Evolutionary conservation across 2,329 filamentous ascomycete species (phyloP), one percentile per base, ranked within the genome.

Genomic region (Fusarium sarcochroum): DNA sequence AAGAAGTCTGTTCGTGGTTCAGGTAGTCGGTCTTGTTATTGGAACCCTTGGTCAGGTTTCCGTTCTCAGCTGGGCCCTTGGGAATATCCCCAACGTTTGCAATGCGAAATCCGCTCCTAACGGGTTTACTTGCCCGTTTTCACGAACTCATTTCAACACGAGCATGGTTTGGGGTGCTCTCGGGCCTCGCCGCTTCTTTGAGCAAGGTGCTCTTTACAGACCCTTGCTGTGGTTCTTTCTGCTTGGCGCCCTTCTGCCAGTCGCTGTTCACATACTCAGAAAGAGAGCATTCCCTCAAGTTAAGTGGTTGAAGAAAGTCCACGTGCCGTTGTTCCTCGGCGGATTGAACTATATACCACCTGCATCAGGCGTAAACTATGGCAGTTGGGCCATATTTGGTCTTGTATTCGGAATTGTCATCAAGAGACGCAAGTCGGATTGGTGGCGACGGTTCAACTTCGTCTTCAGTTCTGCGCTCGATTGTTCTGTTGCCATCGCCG

Each of bases 141-240:
- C 75, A 1, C 71, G 73, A 34, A 77, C 79, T 8, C 75, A 80
- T 74, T 89, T 87, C 76, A 87, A 84, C 25, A 84, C 82, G 6
- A 87, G 85, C 8, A 79, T 87, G 44, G 82, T 87, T 53, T 87
- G 85, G 86, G 87, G 87, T 32, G 78, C 85, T 17, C 85, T 89
- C 23, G 87, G 87, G 0, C 87, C 87, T 1, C 74, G 79, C 2
- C 80, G 86, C 2, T 86, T 89, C 71, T 89, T 88, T 72, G 83
- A 82, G 1, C 72, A 80, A 0, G 85, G 83, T 3, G 79, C 82
- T 3, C 77, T 87, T 6, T 89, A 89, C 70, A 77, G 80, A 0
- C 70, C 77, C 0, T 76, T 89, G 18, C 79, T 85, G 49, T 87
- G 79, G 76, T 88, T 87, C 78, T 89, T 84, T 77, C 76, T 88